A percentile compares a stretch with the other conserved stretches of the same genome.
These are phyloP conservation scores for Epithele typhae DNA, from an alignment of 768 basidiomycete genomes.

Conservation along the genomic window DNA sequence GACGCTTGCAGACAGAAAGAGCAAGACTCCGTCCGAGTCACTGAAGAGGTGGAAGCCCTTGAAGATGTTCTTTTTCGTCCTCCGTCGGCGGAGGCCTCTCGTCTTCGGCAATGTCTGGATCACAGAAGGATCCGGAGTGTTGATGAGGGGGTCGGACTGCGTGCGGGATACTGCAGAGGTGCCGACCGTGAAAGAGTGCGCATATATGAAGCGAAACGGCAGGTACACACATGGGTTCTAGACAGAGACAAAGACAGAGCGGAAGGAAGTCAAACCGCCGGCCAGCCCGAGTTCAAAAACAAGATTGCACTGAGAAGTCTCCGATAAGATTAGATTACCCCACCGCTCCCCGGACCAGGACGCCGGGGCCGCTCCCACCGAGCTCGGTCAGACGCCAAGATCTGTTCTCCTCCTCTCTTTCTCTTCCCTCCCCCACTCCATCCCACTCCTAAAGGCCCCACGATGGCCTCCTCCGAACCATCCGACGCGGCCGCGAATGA, in stretches of 20 bases:
- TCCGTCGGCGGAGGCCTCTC: conserved; percentile 13
- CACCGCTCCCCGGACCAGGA: conserved; percentile 3
- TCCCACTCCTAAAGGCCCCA: no score
- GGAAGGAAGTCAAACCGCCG: no score
- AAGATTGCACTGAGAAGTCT: no score
- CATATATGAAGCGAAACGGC: not conserved
- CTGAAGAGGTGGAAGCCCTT: conserved; percentile 40
- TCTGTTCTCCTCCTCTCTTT: not conserved
- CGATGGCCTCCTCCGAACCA: conserved; percentile 1
- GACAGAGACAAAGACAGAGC: no score
- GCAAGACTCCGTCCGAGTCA: conserved; percentile 34
- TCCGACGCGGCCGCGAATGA: conserved; percentile 18
- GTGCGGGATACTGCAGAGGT: conserved; percentile 2
- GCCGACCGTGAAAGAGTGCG: not conserved
- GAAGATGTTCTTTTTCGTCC: conserved; percentile 29
- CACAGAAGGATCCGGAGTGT: conserved; percentile 7
- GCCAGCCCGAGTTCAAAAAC: no score
- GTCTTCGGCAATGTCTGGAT: not conserved
- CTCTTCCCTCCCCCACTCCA: conserved; percentile 1
- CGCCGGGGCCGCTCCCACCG: not conserved
- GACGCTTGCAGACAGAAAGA: not conserved
- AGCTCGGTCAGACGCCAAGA: not conserved
- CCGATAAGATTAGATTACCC: not conserved
- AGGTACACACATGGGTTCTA: conserved; percentile 4
- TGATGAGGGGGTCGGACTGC: conserved; percentile 14